Percentiles rank a stretch among this genome's conserved stretches.
Evolutionary conservation across 2,329 filamentous ascomycete genomes (phyloP).

Genomic region (Pestalotiopsis fici): DNA sequence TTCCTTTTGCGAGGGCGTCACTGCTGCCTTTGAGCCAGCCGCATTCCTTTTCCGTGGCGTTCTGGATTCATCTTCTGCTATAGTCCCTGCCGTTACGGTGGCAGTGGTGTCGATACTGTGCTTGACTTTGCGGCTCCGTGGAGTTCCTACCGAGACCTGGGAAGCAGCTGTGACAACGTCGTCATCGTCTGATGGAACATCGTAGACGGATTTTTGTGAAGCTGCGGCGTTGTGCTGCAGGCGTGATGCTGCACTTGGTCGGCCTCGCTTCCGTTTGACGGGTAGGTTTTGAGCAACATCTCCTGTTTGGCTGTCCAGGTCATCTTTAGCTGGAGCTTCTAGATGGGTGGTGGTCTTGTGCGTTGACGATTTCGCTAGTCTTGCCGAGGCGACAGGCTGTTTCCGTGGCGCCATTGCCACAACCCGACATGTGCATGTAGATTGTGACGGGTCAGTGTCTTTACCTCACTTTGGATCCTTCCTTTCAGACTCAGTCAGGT

Average conservation of each 20-base stretch:
- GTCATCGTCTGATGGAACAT: constrained; percentile 11
- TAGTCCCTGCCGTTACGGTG: neutral
- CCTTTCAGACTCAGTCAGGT: no score
- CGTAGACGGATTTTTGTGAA: constrained; percentile 6
- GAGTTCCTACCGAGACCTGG: neutral
- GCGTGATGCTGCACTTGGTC: constrained; percentile 6
- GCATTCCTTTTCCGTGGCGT: neutral
- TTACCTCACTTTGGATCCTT: no score
- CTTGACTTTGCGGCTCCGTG: neutral
- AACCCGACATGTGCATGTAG: neutral
- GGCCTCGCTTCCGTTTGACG: constrained; percentile 8
- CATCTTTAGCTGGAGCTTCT: neutral
- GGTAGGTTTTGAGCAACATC: neutral
- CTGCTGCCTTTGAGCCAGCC: constrained; percentile 1
- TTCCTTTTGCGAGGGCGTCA: constrained; percentile 23
- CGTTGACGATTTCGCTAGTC: neutral
- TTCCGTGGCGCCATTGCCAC: neutral
- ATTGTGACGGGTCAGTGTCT: no score
- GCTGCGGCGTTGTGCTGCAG: neutral
- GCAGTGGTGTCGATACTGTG: neutral
- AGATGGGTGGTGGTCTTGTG: neutral
- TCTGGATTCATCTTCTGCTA: neutral
- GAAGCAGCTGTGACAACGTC: neutral
- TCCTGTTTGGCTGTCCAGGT: neutral
- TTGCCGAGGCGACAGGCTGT: neutral